Evolutionary conservation across 352 stramenopile species (phyloP), one percentile per base, ranked within the genome.

Genomic region (Salisapilia sapeloensis): DNA sequence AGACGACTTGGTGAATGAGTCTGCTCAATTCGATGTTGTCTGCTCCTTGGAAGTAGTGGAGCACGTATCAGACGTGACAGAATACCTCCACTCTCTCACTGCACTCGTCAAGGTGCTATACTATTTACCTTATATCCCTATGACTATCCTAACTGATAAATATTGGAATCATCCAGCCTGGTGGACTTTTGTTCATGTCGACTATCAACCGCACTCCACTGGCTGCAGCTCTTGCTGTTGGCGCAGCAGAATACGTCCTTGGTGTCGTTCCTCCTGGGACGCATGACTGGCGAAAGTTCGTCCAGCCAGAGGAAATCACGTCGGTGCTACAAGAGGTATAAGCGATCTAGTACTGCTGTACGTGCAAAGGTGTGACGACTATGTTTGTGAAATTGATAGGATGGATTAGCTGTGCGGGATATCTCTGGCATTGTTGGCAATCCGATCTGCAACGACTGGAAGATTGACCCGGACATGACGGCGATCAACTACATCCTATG

Each of bases 41-140:
- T 90, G 71, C 34, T 84, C 75, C 29, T 50, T 90, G 2, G 75
- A 90, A 53, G 75, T 90, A 16, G 65, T 90, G 33, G 75, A 90
- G 38, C 75, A 90, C 31, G 75, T 90, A 29, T 58, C 66, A 2
- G 60, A 87, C 29, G 56, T 80, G 18, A 33, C 53, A 5, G 49
- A 53, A 12, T 90, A 87, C 44, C 50, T 90, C 23, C 57, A 67
- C 37, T 67, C 66, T 25, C 62, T 86, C 24, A 80, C 70, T 17
- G 56, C 62, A n/a, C 49, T 87, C 4, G 65, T 90, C 22, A 85
- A 90, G 58, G 69, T 85, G 28, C 36, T 40, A 21, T 21, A 2
- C 15, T 9, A 8, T 12, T 8, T 11, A 17, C 6, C 23, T 16
- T 42, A 16, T 29, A 31, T 13, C 4, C 16, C 9, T 40, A 8